These are phyloP conservation scores for Protomyces lactucae-debilis DNA, from an alignment of 1,139 yeast species.

Conservation along the genomic window DNA sequence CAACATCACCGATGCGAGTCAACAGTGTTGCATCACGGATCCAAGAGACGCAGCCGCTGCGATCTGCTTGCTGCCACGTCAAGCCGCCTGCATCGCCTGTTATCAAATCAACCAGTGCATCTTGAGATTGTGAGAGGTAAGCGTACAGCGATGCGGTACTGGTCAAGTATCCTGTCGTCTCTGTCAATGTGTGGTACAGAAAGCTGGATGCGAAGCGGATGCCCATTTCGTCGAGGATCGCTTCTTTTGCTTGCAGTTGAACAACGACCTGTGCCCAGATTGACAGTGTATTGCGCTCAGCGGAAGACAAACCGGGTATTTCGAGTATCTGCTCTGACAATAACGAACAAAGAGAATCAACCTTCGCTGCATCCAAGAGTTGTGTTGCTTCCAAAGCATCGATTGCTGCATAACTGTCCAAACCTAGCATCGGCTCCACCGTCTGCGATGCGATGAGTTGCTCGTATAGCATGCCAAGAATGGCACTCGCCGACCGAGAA, in stretches of 20 bases:
- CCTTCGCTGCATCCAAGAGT: neutral
- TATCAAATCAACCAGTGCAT: constrained; percentile 55
- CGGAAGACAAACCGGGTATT: neutral
- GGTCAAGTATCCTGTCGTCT: neutral
- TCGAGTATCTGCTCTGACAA: neutral
- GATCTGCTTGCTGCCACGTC: constrained; percentile 58
- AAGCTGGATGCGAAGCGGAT: neutral
- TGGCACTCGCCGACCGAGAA: constrained; percentile 37
- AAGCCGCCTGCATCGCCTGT: constrained; percentile 45
- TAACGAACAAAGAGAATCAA: constrained; percentile 1
- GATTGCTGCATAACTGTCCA: too few species aligned
- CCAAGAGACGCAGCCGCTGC: constrained; percentile 73
- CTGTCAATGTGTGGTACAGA: neutral
- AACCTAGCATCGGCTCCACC: neutral
- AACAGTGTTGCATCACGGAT: constrained; percentile 49
- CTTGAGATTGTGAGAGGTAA: constrained; percentile 49
- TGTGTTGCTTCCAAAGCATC: neutral
- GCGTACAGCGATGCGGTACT: constrained; percentile 73
- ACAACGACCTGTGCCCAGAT: constrained; percentile 1
- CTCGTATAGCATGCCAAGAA: neutral
- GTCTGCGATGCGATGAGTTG: neutral
- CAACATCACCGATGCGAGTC: constrained; percentile 51
- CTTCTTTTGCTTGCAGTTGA: neutral
- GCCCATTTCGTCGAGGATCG: constrained; percentile 11
- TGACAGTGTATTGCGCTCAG: neutral